Conservation (phyloP, 1,139 yeast species). For the Taphrina deformans region DNA sequence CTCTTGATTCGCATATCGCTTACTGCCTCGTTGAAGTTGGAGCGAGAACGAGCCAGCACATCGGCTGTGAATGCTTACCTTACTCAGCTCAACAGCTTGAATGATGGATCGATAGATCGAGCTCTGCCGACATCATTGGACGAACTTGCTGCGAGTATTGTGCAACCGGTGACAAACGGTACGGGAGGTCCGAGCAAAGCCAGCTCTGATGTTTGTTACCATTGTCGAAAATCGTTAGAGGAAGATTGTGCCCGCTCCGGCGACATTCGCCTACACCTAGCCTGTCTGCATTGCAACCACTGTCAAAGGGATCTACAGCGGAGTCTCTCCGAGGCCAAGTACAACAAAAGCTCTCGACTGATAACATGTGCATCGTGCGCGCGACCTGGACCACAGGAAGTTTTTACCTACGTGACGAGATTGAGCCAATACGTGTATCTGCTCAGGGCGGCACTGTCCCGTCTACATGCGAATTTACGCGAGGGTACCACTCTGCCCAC, state of each 20-base stretch:
- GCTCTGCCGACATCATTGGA: conserved; percentile 16
- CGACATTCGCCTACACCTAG: conserved; percentile 32
- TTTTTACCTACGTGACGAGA: conserved; percentile 66
- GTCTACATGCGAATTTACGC: conserved; percentile 52
- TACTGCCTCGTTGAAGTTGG: conserved; percentile 36
- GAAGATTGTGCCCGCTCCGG: conserved; percentile 43
- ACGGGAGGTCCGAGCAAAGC: conserved; percentile 40
- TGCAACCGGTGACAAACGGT: not conserved
- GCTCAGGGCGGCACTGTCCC: conserved; percentile 76
- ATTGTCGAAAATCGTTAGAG: conserved; percentile 76
- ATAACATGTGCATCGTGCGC: conserved; percentile 64
- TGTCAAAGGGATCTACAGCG: conserved; percentile 53
- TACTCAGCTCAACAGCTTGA: conserved; percentile 26
- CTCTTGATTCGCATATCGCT: conserved; percentile 59
- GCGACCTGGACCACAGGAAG: conserved; percentile 52
- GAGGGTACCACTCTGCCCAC: conserved; percentile 32
- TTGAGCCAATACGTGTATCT: conserved; percentile 72
- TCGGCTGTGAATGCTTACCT: conserved; percentile 60
- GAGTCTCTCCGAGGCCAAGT: conserved; percentile 49
- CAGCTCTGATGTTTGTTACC: conserved; percentile 76
- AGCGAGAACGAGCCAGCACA: conserved; percentile 30
- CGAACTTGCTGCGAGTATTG: not conserved
- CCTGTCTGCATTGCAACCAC: conserved; percentile 36
- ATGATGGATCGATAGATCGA: conserved; percentile 9
- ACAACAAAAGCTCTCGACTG: conserved; percentile 47